Evolutionary conservation across 345 rosid genomes (phyloP).

Genomic region (Heritiera fomes): DNA sequence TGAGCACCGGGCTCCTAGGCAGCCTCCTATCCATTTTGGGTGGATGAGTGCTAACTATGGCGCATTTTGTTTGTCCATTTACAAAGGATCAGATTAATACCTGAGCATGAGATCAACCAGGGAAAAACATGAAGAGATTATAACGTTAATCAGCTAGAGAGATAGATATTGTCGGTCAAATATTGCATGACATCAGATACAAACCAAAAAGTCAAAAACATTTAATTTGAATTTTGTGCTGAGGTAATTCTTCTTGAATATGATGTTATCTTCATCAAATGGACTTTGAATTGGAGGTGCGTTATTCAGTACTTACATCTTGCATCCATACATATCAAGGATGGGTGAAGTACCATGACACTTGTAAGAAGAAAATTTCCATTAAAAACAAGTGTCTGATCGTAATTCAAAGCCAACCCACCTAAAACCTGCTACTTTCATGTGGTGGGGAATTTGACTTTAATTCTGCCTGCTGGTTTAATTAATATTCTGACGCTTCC

Average conservation of each 20-base stretch:
- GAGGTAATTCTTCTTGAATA: neutral
- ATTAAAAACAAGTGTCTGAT: neutral
- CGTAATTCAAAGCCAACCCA: neutral
- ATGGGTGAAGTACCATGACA: neutral
- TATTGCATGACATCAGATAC: neutral
- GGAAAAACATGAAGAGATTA: neutral
- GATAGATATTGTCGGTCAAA: neutral
- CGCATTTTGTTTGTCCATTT: neutral
- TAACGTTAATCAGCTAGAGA: neutral
- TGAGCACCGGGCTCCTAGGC: conserved; percentile 45
- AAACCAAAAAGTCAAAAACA: neutral
- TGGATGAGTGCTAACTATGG: neutral
- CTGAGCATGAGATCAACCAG: neutral
- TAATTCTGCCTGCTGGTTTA: neutral
- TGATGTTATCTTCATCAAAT: neutral
- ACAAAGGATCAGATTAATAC: conserved; percentile 9
- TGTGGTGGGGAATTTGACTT: neutral
- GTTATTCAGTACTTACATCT: neutral
- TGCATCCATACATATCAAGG: neutral
- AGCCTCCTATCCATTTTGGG: conserved; percentile 43
- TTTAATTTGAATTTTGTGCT: neutral
- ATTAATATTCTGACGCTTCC: neutral
- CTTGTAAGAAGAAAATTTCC: neutral
- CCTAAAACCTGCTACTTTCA: neutral
- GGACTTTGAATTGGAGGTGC: neutral